Evolutionary conservation across 257 asterid species (phyloP).

Genomic region (Cruciata laevipes): DNA sequence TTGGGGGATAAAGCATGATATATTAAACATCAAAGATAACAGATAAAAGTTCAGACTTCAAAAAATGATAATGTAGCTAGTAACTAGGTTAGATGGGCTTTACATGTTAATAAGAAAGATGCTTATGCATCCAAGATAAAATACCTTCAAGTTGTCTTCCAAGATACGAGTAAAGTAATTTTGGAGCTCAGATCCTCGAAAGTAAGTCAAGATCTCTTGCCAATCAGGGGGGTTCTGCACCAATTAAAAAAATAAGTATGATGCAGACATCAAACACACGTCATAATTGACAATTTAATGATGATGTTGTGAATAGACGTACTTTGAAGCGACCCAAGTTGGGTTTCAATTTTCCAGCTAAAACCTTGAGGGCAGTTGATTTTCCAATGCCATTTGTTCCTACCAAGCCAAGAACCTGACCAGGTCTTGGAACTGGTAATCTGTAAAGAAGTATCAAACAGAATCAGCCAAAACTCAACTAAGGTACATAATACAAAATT

Average conservation of each 20-base stretch:
- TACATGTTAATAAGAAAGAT: not conserved
- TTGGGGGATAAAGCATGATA: not conserved
- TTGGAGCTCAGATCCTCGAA: slow-evolving; percentile 97
- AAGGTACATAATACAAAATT: not conserved
- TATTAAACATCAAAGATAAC: not conserved
- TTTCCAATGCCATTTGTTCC: slow-evolving; percentile 97
- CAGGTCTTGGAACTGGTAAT: slow-evolving; percentile 96
- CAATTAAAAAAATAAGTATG: slow-evolving; percentile 7
- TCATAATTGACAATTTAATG: slow-evolving; percentile 1
- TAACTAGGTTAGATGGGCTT: not conserved
- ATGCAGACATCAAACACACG: slow-evolving; percentile 18
- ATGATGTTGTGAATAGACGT: slow-evolving; percentile 10
- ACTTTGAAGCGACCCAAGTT: slow-evolving; percentile 91
- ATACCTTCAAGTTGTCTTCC: slow-evolving; percentile 93
- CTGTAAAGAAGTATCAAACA: slow-evolving; percentile 25
- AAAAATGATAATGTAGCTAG: not conserved
- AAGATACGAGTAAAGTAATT: slow-evolving; percentile 92
- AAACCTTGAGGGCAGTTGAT: slow-evolving; percentile 86
- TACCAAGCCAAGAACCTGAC: slow-evolving; percentile 99
- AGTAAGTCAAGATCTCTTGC: slow-evolving; percentile 96
- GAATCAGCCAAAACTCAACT: not conserved
- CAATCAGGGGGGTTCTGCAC: slow-evolving; percentile 98
- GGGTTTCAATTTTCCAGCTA: slow-evolving; percentile 97
- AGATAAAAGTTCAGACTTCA: not conserved
- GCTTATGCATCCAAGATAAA: slow-evolving; percentile 9